A percentile compares a stretch with the other conserved stretches of the same genome.
Conservation (phyloP, 192 early-diverging fungal genomes). For the Coemansia sp. region DNA sequence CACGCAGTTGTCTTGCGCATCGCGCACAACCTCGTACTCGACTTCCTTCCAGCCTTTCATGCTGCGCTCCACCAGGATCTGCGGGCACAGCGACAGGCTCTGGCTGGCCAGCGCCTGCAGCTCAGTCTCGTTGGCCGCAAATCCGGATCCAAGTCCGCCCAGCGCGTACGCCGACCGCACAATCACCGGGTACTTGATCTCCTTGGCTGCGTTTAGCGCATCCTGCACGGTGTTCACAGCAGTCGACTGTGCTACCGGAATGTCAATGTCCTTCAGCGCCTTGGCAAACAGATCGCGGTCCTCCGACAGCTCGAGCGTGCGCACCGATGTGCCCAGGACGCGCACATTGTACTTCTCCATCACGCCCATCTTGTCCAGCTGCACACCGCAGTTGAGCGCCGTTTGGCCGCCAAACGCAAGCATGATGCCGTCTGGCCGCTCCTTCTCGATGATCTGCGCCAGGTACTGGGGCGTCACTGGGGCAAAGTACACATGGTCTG, state of each 20-base stretch:
- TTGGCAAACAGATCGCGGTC: constrained; percentile 95
- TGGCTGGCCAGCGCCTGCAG: constrained; percentile 78
- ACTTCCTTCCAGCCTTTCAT: constrained; percentile 99
- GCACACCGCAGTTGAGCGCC: constrained; percentile 93
- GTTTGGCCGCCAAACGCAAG: constrained; percentile 97
- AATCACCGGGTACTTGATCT: constrained; percentile 93
- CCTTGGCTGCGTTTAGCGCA: constrained; percentile 77
- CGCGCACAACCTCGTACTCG: constrained; percentile 98
- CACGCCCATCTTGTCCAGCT: constrained; percentile 78
- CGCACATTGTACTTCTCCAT: constrained; percentile 80
- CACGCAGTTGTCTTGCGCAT: constrained; percentile 96
- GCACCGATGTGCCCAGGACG: constrained; percentile 93
- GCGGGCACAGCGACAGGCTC: constrained; percentile 82
- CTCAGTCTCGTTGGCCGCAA: constrained; percentile 75
- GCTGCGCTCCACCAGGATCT: constrained; percentile 90
- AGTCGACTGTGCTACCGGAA: constrained; percentile 85
- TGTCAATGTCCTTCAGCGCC: constrained; percentile 75
- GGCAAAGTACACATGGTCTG: constrained; percentile 93
- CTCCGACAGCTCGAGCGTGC: constrained; percentile 87
- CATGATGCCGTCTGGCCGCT: constrained; percentile 93
- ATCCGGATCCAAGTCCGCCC: constrained; percentile 97
- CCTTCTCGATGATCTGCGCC: constrained; percentile 86
- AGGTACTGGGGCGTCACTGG: constrained; percentile 93
- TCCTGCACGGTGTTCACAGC: constrained; percentile 86
- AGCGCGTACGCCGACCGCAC: constrained; percentile 92